phyloP scores from a whole-genome alignment of 1,284 basidiomycete genomes.

The Papiliotrema laurentii region DNA sequence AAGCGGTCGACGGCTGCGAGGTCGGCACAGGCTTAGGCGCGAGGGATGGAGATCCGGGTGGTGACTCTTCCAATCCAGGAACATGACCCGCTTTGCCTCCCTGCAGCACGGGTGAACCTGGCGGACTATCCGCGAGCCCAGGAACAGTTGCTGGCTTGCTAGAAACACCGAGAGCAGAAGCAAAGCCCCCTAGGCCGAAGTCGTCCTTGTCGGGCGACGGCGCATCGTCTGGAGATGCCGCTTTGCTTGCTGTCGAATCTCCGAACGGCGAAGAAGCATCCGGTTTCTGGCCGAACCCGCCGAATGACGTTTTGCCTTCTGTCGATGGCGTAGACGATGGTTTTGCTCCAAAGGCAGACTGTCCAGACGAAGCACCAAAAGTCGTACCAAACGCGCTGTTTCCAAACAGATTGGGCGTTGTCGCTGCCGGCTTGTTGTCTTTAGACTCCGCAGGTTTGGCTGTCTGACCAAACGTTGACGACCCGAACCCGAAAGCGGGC shows the following conservation, averaged over 20 bases:
- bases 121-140: slow-evolving; percentile 31
- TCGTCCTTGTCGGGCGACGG: slow-evolving; percentile 14
- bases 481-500: slow-evolving; percentile 7
- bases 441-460: slow-evolving; percentile 13
- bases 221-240: background rate
- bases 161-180: slow-evolving; percentile 22
- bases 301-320: slow-evolving; percentile 3
- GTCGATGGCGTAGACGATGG: slow-evolving; percentile 5
- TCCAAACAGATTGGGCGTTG: background rate
- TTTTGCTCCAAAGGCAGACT: slow-evolving; percentile 2
- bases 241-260: background rate
- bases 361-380: slow-evolving; percentile 8
- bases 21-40: background rate
- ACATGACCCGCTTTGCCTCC: background rate
- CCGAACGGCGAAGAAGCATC: background rate
- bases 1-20: slow-evolving; percentile 3
- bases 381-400: background rate
- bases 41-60: slow-evolving; percentile 9
- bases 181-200: slow-evolving; percentile 38
- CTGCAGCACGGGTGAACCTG: slow-evolving; percentile 19
- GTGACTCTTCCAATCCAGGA: slow-evolving; percentile 1
- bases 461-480: slow-evolving; percentile 16
- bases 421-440: background rate
- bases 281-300: slow-evolving; percentile 3
- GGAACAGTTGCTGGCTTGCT: slow-evolving; percentile 17